Base-by-base conservation (phyloP, 2,329 filamentous ascomycete genomes). In the Cladosporium sphaerospermum region DNA sequence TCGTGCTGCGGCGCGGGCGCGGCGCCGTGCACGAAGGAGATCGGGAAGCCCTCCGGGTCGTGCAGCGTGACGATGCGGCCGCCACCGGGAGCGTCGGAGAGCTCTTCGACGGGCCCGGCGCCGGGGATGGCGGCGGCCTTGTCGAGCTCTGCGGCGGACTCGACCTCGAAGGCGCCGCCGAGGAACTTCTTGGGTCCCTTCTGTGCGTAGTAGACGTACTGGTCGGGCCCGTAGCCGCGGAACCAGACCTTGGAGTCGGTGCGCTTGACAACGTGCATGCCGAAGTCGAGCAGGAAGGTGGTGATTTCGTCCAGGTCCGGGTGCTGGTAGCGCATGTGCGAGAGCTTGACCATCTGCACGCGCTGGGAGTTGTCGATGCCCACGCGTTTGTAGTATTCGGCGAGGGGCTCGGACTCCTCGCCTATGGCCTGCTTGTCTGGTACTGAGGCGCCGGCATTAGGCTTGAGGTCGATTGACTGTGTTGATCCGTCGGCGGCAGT, bases 311-410 rank as follows among this genome's bases (percentile, higher is more conserved):
- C 66, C 3, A 80, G 64, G 53, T 79, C 71, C 0, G 75, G 73
- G 56, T 79, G 77, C 54, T 78, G 76, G 59, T 80, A 80, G 1
- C 76, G 71, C 75, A 79, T 78, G 55, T 80, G 77, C 2, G 70
- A 69, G 4, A 79, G 56, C 53, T 74, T 75, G 6, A 69, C 71
- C 16, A 80, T 62, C 53, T 72, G 70, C 57, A 79, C 70, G 55
- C 78, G 76, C 31, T 70, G 64, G 44, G 67, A 57, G 13, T 62
- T 59, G 55, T 78, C 70, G 62, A 79, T 77, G 39, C 64, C 64
- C 33, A 67, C 61, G 33, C 62, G 58, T 18, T 63, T 53, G 49
- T 71, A 70, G 71, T 72, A 75, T 59, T 66, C 58, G 9, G 62
- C 60, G 9, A 73, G 61, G 7, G 66, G 59, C 51, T 66, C 67